Evolutionary conservation across 495 filamentous ascomycete species (phyloP), one percentile per base, ranked within the genome.

Genomic region (Tetracladium setigerum): DNA sequence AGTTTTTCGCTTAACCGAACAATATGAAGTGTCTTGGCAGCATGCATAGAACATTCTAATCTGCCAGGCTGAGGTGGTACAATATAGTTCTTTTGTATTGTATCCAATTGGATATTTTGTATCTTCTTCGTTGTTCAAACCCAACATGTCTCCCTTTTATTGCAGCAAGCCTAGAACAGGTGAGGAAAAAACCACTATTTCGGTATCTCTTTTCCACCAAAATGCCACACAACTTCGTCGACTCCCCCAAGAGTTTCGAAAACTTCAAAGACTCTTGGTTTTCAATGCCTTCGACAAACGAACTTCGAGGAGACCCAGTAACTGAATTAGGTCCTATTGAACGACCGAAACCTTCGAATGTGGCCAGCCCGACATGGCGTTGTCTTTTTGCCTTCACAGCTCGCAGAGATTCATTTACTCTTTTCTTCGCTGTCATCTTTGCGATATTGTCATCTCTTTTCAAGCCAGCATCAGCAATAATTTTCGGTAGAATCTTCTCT

Each of bases 401-500:
- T 1, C 68, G 62, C 50, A 62, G 57, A n/a, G 83, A 96, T 73
- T n/a, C 65, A 67, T 7, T 53, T 73, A 5, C 65, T 89, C 1
- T 24, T 34, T 2, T 38, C 12, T 32, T 17, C 16, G 41, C 49
- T 4, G 30, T 24, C 1, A 30, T 18, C 10, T 43, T 16, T 2
- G 15, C 36, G 7, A 44, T 57, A 12, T 47, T 80, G 16, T 74
- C 83, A 10, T 85, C 84, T 5, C 65, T 80, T 15, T 61, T 79
- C 17, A 72, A 76, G 32, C 82, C 89, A 2, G 67, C 68, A 1
- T 70, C 84, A 36, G 79, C 90, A 2, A 67, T 90, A 4, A 60
- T 95, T 2, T 71, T 90, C 10, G 91, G 92, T 13, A 70, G 75
- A 36, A 71, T 91, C 34, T 95, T 98, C 53, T 73, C 84, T 13